phyloP scores from a whole-genome alignment of 2,329 filamentous ascomycete genomes.

The Hymenoscyphus linearis region DNA sequence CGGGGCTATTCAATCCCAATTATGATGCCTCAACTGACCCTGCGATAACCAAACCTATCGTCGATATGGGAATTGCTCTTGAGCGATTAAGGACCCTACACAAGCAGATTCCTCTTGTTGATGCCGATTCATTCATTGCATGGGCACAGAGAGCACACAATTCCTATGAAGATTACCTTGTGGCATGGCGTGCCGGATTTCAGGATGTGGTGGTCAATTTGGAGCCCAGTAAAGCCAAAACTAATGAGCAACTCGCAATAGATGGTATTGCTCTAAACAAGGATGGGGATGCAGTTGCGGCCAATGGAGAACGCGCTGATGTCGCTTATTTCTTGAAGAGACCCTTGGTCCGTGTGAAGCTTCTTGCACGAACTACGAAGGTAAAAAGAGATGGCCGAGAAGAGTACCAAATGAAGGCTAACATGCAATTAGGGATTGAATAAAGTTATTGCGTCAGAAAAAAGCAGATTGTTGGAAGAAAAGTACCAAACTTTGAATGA shows the following conservation, averaged over 20 bases:
- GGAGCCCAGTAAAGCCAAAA: slow-evolving; percentile 57
- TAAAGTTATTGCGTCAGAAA: slow-evolving; percentile 38
- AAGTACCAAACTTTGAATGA: slow-evolving; percentile 63
- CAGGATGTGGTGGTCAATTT: slow-evolving; percentile 93
- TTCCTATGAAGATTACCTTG: slow-evolving; percentile 80
- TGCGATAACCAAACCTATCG: slow-evolving; percentile 73
- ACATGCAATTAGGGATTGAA: slow-evolving; percentile 21
- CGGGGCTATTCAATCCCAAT: slow-evolving; percentile 60
- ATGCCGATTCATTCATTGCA: slow-evolving; percentile 64
- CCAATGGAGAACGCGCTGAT: slow-evolving; percentile 81
- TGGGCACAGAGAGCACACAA: slow-evolving; percentile 78
- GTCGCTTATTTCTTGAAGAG: slow-evolving; percentile 90
- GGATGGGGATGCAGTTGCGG: slow-evolving; percentile 54
- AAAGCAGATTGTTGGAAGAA: slow-evolving; percentile 31
- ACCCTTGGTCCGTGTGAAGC: slow-evolving; percentile 81
- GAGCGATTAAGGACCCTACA: slow-evolving; percentile 80
- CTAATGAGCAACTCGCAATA: slow-evolving; percentile 52
- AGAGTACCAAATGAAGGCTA: slow-evolving; percentile 2
- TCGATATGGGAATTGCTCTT: slow-evolving; percentile 87
- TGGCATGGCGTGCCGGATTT: slow-evolving; percentile 87
- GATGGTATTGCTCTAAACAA: slow-evolving; percentile 56
- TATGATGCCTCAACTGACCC: slow-evolving; percentile 43
- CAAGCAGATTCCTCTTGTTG: slow-evolving; percentile 69
- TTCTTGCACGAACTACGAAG: slow-evolving; percentile 78
- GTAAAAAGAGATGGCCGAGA: slow-evolving; percentile 35